Percentiles rank a stretch among this genome's conserved stretches.
Conservation (phyloP, 768 basidiomycete genomes). For the Termitomyces sp. region DNA sequence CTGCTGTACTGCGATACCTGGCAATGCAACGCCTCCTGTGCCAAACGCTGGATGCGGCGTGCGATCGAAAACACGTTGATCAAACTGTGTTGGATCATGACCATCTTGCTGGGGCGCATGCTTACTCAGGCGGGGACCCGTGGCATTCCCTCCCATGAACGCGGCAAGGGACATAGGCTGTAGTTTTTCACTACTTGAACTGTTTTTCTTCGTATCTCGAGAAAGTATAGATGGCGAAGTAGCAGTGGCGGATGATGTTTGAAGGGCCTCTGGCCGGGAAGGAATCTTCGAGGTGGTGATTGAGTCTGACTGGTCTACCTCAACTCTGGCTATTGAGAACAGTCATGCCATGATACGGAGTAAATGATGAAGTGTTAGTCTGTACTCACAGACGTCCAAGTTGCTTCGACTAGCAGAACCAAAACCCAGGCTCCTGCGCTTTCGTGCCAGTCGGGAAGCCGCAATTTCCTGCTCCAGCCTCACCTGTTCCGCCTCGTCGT, state of each 20-base stretch:
- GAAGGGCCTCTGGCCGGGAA: slow-evolving; percentile 39
- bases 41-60: slow-evolving; percentile 76
- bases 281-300: slow-evolving; percentile 15
- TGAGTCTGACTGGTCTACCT: not conserved
- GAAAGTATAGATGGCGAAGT: not conserved
- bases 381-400: slow-evolving; percentile 45
- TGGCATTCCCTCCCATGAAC: slow-evolving; percentile 77
- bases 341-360: not conserved
- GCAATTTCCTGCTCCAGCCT: slow-evolving; percentile 64
- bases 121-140: slow-evolving; percentile 69
- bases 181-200: slow-evolving; percentile 12
- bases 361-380: not conserved
- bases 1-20: slow-evolving; percentile 49
- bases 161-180: slow-evolving; percentile 71
- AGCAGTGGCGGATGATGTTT: slow-evolving; percentile 22
- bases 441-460: slow-evolving; percentile 47
- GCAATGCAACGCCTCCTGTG: slow-evolving; percentile 71
- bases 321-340: slow-evolving; percentile 5
- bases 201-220: not conserved
- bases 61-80: slow-evolving; percentile 49
- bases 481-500: slow-evolving; percentile 74
- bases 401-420: slow-evolving; percentile 35
- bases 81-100: slow-evolving; percentile 62
- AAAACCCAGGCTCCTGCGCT: slow-evolving; percentile 44
- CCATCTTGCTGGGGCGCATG: slow-evolving; percentile 72